Evolutionary conservation across 805 yeast species (phyloP).

Genomic region (Kazachstania kunashirensis): DNA sequence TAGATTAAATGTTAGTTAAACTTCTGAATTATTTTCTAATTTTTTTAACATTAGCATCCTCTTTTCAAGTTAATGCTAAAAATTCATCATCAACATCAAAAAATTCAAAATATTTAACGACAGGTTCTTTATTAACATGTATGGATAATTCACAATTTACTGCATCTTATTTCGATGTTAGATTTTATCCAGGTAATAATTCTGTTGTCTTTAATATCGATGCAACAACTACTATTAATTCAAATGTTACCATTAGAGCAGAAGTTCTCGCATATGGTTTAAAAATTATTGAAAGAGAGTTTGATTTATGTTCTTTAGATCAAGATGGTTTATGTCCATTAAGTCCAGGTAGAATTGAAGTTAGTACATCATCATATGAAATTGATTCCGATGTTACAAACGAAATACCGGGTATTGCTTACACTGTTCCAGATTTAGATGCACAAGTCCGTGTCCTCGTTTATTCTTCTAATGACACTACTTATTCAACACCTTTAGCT

Average conservation of each 20-base stretch:
- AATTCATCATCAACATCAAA: not conserved
- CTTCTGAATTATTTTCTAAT: no score
- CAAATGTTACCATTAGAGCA: slow-evolving; percentile 56
- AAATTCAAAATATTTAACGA: slow-evolving; percentile 28
- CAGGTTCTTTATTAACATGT: slow-evolving; percentile 78
- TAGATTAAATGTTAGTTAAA: no score
- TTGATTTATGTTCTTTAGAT: slow-evolving; percentile 57
- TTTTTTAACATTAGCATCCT: no score
- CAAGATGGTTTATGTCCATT: slow-evolving; percentile 69
- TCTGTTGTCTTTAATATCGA: slow-evolving; percentile 58
- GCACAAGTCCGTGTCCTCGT: slow-evolving; percentile 76
- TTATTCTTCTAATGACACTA: slow-evolving; percentile 39
- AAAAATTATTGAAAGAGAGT: slow-evolving; percentile 41
- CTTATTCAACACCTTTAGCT: slow-evolving; percentile 47
- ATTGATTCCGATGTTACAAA: slow-evolving; percentile 35
- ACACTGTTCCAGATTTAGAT: slow-evolving; percentile 86
- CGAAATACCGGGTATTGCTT: slow-evolving; percentile 74
- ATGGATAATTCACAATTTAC: slow-evolving; percentile 84
- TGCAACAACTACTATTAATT: slow-evolving; percentile 71
- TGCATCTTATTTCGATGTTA: slow-evolving; percentile 73
- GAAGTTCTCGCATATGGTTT: slow-evolving; percentile 76
- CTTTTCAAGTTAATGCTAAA: slow-evolving; percentile 4
- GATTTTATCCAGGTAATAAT: slow-evolving; percentile 54
- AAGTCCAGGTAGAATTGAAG: slow-evolving; percentile 75
- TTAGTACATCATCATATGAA: slow-evolving; percentile 38